Percentiles rank a stretch among this genome's conserved stretches.
phyloP scores from a whole-genome alignment of 2,329 filamentous ascomycete species.

The Ilyonectria sp. region DNA sequence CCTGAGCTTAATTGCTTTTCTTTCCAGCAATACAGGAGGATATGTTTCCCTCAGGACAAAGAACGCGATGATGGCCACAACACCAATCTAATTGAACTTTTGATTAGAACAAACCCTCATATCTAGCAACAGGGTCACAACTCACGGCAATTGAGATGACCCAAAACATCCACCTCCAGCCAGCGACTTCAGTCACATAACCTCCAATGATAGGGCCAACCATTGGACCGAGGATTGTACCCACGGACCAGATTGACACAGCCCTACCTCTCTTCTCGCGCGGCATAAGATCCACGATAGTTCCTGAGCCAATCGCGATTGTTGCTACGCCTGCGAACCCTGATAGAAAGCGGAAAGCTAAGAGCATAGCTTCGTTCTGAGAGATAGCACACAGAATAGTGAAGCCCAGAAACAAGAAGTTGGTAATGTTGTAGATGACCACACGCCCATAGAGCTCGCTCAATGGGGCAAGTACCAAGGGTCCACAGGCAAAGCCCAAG shows the following conservation, averaged over 20 bases:
- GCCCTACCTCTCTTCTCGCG: no score
- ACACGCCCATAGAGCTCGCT: not conserved
- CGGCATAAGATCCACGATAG: no score
- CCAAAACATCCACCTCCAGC: conserved; percentile 4
- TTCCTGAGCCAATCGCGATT: no score
- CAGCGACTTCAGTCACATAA: not conserved
- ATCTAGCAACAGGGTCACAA: not conserved
- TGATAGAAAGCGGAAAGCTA: no score
- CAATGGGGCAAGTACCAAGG: not conserved
- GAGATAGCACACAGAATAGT: no score
- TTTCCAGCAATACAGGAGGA: not conserved
- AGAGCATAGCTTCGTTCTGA: no score
- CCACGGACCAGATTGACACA: no score
- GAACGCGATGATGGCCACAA: not conserved
- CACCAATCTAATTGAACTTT: not conserved
- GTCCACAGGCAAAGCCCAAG: not conserved
- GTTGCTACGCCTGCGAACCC: no score
- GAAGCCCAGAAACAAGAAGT: no score
- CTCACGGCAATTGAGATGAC: not conserved
- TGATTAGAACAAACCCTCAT: no score
- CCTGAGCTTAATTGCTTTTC: not conserved
- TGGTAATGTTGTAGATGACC: no score
- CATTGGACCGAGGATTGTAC: no score
- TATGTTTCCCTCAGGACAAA: not conserved
- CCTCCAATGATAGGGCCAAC: not conserved